A percentile compares a stretch with the other conserved stretches of the same genome.
phyloP scores from a whole-genome alignment of 768 basidiomycete species.

The Naganishia antarctica region DNA sequence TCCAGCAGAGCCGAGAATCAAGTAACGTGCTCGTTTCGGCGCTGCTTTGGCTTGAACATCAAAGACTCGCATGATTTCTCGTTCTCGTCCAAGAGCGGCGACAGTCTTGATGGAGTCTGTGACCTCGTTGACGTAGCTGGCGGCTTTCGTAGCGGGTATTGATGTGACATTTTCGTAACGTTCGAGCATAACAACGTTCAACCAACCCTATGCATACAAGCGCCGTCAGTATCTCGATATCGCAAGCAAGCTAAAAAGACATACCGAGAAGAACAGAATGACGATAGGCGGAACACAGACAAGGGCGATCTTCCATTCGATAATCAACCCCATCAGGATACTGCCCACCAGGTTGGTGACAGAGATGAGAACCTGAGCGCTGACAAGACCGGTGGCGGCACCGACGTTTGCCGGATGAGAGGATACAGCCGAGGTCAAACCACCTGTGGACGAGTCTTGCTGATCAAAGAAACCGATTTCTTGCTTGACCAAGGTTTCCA shows the following conservation, averaged over 20 bases:
- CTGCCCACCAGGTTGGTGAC: constrained; percentile 35
- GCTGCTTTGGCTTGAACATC: constrained; percentile 20
- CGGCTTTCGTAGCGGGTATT: constrained; percentile 29
- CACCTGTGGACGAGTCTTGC: constrained; percentile 36
- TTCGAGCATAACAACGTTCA: constrained; percentile 33
- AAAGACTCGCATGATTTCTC: constrained; percentile 34
- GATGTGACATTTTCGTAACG: constrained; percentile 33
- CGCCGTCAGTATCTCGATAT: no score
- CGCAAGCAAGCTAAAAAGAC: not conserved
- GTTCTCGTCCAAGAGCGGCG: constrained; percentile 36
- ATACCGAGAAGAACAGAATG: constrained; percentile 19
- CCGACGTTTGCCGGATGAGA: constrained; percentile 38
- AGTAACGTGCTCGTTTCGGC: constrained; percentile 21
- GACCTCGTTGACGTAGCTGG: constrained; percentile 34
- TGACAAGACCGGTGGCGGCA: constrained; percentile 37
- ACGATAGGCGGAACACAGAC: constrained; percentile 34
- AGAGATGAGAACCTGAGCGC: constrained; percentile 36
- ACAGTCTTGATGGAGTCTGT: constrained; percentile 36
- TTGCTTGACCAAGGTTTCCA: constrained; percentile 35
- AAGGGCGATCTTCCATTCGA: constrained; percentile 42
- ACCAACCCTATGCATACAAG: constrained; percentile 27
- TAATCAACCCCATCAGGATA: constrained; percentile 35
- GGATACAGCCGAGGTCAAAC: constrained; percentile 40
- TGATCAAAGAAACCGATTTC: constrained; percentile 46
- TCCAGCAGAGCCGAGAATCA: constrained; percentile 25